Evolutionary conservation across 2,329 filamentous ascomycete species (phyloP), one percentile per base, ranked within the genome.

Genomic region (Waltergamsia citrina): DNA sequence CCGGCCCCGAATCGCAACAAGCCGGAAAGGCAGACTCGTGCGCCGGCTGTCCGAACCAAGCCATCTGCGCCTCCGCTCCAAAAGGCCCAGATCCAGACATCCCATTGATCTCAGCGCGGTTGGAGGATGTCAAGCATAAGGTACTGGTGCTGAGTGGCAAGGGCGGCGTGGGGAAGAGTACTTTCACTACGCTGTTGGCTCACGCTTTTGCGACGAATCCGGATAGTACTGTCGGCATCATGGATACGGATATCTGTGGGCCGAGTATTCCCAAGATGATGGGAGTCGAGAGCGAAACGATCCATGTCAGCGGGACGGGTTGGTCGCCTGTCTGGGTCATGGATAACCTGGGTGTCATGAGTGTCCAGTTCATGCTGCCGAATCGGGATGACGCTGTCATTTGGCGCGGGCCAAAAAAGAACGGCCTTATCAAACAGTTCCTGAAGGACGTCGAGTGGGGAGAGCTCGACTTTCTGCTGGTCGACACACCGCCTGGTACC

Each of bases 221-320:
- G 0, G 75, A 81, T 29, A 81, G 67, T 37, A 85, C 77, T 2
- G 85, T 98, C 19, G 92, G 90, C 15, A 81, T 98, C 47, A 95
- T 96, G 86, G 92, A 98, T 59, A 93, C 92, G 6, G 92, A 98
- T 57, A 94, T 98, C 41, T 95, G 87, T 60, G 92, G 92, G 0
- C 92, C 92, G 1, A 86, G 79, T 43, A 95, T 98, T 49, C 92
- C 92, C 15, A 95, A 95, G 64, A 96, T 98, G 90, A 88, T 98
- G 80, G 92, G 92, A 22, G 90, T 95, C 1, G 88, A 95, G 58
- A 66, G 77, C 18, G 90, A 98, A 62, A 94, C 84, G 2, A 92
- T 98, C 34, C 92, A 98, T 55, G 78, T 94, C 34, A 92, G 81
- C 52, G 81, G 76, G 34, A 76, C 81, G 1, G 92, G 92, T 3